Evolutionary conservation across 2,329 filamentous ascomycete genomes (phyloP).

Genomic region (Metarhizium brunneum): DNA sequence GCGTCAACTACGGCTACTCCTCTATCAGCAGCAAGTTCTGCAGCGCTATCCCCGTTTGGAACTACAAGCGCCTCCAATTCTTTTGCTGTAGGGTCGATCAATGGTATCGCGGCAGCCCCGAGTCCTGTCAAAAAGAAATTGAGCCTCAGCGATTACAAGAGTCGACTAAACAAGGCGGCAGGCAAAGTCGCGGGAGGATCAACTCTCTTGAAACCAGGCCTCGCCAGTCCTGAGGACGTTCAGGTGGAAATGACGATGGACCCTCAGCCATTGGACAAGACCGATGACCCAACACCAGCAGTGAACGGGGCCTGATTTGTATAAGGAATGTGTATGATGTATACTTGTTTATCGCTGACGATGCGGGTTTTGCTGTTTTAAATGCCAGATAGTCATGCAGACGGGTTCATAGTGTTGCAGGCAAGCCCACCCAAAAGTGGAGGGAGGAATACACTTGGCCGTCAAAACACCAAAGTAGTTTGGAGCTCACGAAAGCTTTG

Average conservation of each 20-base stretch:
- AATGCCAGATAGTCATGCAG: not conserved
- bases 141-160: constrained; percentile 57
- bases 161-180: constrained; percentile 45
- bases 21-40: constrained; percentile 32
- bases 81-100: constrained; percentile 31
- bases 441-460: not conserved
- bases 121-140: constrained; percentile 60
- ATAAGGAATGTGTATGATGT: constrained; percentile 11
- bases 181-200: constrained; percentile 22
- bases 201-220: constrained; percentile 22
- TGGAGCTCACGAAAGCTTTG: not conserved
- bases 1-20: constrained; percentile 29
- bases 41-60: constrained; percentile 40
- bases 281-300: constrained; percentile 15
- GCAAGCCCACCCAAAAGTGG: not conserved
- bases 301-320: constrained; percentile 15
- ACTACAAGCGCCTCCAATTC: constrained; percentile 29
- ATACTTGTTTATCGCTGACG: not conserved
- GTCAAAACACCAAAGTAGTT: not conserved
- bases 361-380: not conserved
- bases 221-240: constrained; percentile 26
- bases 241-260: constrained; percentile 26
- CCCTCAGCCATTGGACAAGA: constrained; percentile 18
- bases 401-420: not conserved
- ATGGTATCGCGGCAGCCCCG: constrained; percentile 36